Evolutionary conservation across 768 basidiomycete species (phyloP).

Genomic region (Guyanaporus albipodus): DNA sequence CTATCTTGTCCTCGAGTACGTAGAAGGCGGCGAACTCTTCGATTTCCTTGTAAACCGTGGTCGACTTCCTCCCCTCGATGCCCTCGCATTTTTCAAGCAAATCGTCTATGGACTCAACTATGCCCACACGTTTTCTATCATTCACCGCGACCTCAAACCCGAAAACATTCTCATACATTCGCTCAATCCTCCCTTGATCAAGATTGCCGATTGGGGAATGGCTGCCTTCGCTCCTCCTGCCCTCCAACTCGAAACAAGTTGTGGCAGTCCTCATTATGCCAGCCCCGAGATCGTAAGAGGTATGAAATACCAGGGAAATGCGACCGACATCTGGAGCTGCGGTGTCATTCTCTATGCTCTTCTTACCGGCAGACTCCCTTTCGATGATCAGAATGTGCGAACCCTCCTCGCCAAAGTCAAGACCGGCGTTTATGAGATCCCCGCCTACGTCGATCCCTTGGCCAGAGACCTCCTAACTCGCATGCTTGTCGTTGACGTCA

Average conservation of each 20-base stretch:
- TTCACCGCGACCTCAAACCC: constrained; percentile 96
- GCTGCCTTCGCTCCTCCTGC: constrained; percentile 89
- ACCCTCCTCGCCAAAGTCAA: constrained; percentile 83
- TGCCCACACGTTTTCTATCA: constrained; percentile 95
- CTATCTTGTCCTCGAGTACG: constrained; percentile 91
- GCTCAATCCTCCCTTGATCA: constrained; percentile 75
- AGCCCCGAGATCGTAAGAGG: constrained; percentile 96
- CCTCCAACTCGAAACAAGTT: constrained; percentile 86
- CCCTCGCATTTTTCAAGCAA: constrained; percentile 91
- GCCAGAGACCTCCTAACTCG: constrained; percentile 79
- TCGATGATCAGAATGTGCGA: constrained; percentile 86
- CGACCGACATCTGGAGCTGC: constrained; percentile 95
- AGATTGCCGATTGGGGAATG: constrained; percentile 99
- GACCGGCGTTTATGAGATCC: constrained; percentile 80
- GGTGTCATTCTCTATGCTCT: constrained; percentile 92
- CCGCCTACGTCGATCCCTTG: constrained; percentile 71
- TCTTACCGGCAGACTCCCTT: constrained; percentile 86
- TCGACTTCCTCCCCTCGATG: constrained; percentile 73
- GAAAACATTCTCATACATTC: constrained; percentile 94
- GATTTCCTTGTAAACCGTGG: constrained; percentile 93
- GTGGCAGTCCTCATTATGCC: constrained; percentile 95
- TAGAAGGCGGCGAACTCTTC: constrained; percentile 94
- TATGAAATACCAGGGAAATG: constrained; percentile 80
- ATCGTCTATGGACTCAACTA: constrained; percentile 95
- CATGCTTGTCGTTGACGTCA: constrained; percentile 88